phyloP scores from a whole-genome alignment of 352 stramenopile species.

The Phytophthora nicotianae region DNA sequence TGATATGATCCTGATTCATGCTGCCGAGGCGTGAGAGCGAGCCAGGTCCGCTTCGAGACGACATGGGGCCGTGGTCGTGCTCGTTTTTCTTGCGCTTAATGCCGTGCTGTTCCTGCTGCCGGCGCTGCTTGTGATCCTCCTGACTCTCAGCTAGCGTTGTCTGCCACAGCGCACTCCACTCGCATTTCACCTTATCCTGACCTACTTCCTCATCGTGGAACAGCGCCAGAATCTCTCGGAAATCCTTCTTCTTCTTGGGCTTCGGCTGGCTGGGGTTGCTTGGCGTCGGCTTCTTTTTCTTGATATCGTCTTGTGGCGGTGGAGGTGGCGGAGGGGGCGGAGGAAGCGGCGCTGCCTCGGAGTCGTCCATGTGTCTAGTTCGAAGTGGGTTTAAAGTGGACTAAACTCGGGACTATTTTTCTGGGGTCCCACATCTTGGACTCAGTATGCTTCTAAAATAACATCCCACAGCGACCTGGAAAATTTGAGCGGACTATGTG shows the following conservation, averaged over 20 bases:
- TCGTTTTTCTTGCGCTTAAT: conserved; percentile 42
- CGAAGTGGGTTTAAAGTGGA: too few species aligned
- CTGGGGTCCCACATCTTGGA: too few species aligned
- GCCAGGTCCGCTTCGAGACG: conserved; percentile 5
- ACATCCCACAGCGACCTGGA: too few species aligned
- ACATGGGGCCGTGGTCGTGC: conserved; percentile 24
- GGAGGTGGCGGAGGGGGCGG: conserved; percentile 46
- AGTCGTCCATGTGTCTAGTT: neutral
- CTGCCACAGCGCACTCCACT: conserved; percentile 56
- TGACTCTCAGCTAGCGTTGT: conserved; percentile 60
- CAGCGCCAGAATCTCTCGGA: conserved; percentile 68
- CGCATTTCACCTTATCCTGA: conserved; percentile 12
- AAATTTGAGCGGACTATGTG: too few species aligned
- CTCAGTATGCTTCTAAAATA: too few species aligned
- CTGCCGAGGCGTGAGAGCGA: conserved; percentile 21
- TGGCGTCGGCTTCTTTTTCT: conserved; percentile 22
- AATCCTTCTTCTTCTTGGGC: conserved; percentile 58
- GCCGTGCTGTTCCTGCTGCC: conserved; percentile 41
- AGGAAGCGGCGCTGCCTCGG: conserved; percentile 36
- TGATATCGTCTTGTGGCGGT: conserved; percentile 38
- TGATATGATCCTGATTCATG: conserved; percentile 43
- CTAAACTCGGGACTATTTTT: too few species aligned
- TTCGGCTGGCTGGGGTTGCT: conserved; percentile 14
- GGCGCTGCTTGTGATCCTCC: conserved; percentile 59
- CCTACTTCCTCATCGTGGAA: conserved; percentile 52